These are phyloP conservation scores for Licmophora abbreviata DNA, from an alignment of 108 stramenopile genomes.

Conservation along the genomic window DNA sequence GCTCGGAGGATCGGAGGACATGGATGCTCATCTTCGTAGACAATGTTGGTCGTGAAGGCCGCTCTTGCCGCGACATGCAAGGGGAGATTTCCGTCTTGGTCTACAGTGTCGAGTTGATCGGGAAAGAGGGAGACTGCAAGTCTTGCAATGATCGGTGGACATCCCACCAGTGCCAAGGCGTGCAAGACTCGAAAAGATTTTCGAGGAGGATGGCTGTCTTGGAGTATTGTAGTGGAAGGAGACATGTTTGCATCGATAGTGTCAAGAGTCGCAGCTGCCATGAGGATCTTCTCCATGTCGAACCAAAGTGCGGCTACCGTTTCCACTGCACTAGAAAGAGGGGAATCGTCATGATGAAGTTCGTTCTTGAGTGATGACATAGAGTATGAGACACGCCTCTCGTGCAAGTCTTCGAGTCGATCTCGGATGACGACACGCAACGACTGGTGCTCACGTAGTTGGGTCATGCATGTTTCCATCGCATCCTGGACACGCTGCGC, in stretches of 20 bases:
- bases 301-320: slow-evolving; percentile 1
- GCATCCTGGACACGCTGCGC: not conserved
- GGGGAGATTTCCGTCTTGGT: slow-evolving; percentile 6
- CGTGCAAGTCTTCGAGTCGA: not conserved
- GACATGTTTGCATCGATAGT: not conserved
- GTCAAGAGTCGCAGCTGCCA: not conserved
- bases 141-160: slow-evolving; percentile 7
- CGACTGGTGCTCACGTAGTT: too few species aligned
- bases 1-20: not conserved
- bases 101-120: slow-evolving; percentile 1
- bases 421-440: not conserved
- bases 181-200: slow-evolving; percentile 7
- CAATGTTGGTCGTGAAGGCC: not conserved
- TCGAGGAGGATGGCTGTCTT: not conserved
- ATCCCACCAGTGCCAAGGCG: slow-evolving; percentile 6
- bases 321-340: not conserved
- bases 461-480: not conserved
- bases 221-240: not conserved
- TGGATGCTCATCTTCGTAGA: not conserved
- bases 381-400: not conserved
- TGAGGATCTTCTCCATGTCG: slow-evolving; percentile 2
- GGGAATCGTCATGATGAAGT: too few species aligned
- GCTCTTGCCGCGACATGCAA: slow-evolving; percentile 7
- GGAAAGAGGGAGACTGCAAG: slow-evolving; percentile 11
- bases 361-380: not conserved